Conservation (phyloP, 2,329 filamentous ascomycete species). For the Colletotrichum ledebouriae region DNA sequence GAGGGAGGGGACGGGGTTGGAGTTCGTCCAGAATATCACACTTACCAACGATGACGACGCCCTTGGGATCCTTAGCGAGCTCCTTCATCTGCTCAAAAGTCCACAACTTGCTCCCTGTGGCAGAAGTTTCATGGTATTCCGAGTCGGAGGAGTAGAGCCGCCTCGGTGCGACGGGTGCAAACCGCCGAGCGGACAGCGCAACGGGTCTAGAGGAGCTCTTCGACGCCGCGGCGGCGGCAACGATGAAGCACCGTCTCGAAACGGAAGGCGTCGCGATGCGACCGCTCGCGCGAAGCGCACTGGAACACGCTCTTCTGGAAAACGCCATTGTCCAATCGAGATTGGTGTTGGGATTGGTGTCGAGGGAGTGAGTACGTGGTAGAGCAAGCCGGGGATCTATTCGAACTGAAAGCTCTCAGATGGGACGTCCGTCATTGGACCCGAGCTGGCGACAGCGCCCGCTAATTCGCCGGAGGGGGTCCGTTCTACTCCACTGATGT, state of each 20-base stretch:
- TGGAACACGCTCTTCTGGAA: constrained; percentile 3
- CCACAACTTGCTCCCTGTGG: constrained; percentile 57
- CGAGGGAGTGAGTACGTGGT: not conserved
- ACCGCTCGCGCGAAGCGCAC: constrained; percentile 17
- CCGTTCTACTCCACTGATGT: constrained; percentile 9
- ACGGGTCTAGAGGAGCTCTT: not conserved
- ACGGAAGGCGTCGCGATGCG: constrained; percentile 7
- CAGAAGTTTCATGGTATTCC: constrained; percentile 38
- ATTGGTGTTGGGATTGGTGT: not conserved
- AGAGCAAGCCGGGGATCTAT: not conserved
- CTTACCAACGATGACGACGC: constrained; percentile 36
- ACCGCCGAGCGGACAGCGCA: not conserved
- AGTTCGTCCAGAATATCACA: not conserved
- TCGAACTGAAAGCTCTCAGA: no score
- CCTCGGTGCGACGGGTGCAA: constrained; percentile 3
- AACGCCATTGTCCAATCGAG: constrained; percentile 8
- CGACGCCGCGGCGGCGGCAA: not conserved
- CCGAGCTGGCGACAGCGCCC: not conserved
- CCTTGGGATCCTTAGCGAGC: constrained; percentile 10
- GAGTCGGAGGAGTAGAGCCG: constrained; percentile 32
- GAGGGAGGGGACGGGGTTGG: not conserved
- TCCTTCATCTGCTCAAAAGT: constrained; percentile 61
- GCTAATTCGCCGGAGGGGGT: not conserved
- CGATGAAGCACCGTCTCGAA: constrained; percentile 24
- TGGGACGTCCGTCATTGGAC: no score